Evolutionary conservation across 2,329 filamentous ascomycete genomes (phyloP).

Genomic region (Xylariomycetidae sp.): DNA sequence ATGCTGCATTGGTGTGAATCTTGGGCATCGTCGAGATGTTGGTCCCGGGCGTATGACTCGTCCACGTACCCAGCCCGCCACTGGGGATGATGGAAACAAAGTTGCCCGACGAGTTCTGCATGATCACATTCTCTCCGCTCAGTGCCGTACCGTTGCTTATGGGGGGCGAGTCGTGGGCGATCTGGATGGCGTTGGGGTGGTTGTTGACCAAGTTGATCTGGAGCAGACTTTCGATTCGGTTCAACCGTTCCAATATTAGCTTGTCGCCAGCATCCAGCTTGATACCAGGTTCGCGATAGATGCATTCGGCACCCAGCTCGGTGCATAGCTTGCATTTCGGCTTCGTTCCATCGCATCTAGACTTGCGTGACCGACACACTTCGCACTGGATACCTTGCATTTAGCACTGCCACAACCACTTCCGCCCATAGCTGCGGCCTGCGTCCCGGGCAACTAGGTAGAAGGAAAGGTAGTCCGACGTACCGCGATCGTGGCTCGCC

Average conservation of each 20-base stretch:
- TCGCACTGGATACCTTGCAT: constrained; percentile 67
- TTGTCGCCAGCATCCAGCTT: constrained; percentile 85
- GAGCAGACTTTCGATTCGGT: constrained; percentile 72
- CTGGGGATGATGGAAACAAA: constrained; percentile 53
- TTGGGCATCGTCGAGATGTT: constrained; percentile 87
- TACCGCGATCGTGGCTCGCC: constrained; percentile 62
- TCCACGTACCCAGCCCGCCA: constrained; percentile 68
- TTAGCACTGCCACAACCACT: too few relatives aligned
- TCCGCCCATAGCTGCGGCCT: too few relatives aligned
- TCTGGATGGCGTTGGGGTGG: constrained; percentile 43
- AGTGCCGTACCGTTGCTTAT: constrained; percentile 58
- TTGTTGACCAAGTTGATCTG: constrained; percentile 58
- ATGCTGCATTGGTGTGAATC: constrained; percentile 71
- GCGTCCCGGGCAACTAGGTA: too few relatives aligned
- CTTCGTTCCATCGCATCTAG: constrained; percentile 70
- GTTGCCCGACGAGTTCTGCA: constrained; percentile 35
- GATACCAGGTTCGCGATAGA: constrained; percentile 80
- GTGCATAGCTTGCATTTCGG: constrained; percentile 82
- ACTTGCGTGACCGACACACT: constrained; percentile 74
- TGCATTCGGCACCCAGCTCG: constrained; percentile 74
- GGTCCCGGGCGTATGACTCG: constrained; percentile 40
- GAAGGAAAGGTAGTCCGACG: constrained; percentile 1
- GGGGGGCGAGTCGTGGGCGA: constrained; percentile 58
- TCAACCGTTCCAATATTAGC: constrained; percentile 72
- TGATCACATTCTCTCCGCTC: constrained; percentile 51